A percentile compares a stretch with the other conserved stretches of the same genome.
Conservation (phyloP, 2,329 filamentous ascomycete genomes). For the Aureobasidium sp. region DNA sequence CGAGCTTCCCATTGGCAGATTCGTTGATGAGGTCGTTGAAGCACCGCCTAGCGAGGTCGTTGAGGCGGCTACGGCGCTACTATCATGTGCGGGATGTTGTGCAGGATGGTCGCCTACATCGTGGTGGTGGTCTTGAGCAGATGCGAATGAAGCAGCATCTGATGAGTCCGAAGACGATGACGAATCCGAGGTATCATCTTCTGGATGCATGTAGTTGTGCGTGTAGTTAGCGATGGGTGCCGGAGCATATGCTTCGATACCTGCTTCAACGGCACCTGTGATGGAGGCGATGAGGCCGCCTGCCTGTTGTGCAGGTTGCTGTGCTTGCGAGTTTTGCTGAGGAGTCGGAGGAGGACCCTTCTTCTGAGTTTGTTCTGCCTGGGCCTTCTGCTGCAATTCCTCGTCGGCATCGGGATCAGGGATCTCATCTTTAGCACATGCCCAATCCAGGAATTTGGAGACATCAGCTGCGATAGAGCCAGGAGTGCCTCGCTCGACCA, state of each 20-base stretch:
- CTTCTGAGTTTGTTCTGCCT: constrained; percentile 17
- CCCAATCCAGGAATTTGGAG: constrained; percentile 76
- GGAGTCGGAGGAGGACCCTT: constrained; percentile 10
- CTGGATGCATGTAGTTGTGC: constrained; percentile 20
- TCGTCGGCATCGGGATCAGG: constrained; percentile 30
- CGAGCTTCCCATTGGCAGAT: not conserved
- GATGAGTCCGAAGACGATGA: constrained; percentile 15
- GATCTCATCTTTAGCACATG: constrained; percentile 44
- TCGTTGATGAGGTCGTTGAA: constrained; percentile 18
- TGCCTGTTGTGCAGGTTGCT: constrained; percentile 16
- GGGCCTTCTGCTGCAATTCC: constrained; percentile 17
- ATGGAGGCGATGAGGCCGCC: constrained; percentile 26
- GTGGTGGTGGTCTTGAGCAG: constrained; percentile 22
- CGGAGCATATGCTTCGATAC: constrained; percentile 31
- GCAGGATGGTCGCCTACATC: not conserved
- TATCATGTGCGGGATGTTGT: not conserved
- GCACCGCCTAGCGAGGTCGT: constrained; percentile 14
- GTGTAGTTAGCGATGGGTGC: constrained; percentile 24
- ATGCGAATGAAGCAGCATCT: constrained; percentile 19
- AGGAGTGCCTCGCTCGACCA: constrained; percentile 86
- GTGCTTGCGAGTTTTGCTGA: constrained; percentile 8
- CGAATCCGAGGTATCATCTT: constrained; percentile 5
- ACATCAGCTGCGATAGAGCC: constrained; percentile 72
- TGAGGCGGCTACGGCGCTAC: not conserved
- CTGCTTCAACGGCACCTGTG: constrained; percentile 25